phyloP scores from a whole-genome alignment of 257 asterid species.

The Solanum commersonii region DNA sequence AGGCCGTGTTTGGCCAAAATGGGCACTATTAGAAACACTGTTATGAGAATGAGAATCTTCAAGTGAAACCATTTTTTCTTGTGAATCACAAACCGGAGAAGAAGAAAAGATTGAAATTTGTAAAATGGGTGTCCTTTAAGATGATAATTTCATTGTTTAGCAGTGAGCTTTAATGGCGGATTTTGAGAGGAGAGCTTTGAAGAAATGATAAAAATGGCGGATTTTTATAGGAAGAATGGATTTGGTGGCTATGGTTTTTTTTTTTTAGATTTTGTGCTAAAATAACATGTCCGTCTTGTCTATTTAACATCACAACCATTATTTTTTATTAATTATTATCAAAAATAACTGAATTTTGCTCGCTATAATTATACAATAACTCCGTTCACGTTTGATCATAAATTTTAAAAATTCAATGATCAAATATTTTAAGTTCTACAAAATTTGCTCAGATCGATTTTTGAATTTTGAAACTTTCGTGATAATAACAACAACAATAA shows the following conservation, averaged over 20 bases:
- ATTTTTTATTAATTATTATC: too few species aligned
- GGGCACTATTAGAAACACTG: constrained; percentile 17
- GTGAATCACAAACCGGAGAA: constrained; percentile 7
- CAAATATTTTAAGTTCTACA: too few species aligned
- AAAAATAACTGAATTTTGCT: too few species aligned
- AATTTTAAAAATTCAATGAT: fast-evolving
- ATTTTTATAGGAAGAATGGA: constrained; percentile 10
- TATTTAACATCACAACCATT: not conserved
- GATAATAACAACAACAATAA: too few species aligned
- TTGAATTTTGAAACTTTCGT: too few species aligned
- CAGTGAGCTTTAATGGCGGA: not conserved
- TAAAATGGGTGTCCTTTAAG: not conserved
- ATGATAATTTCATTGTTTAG: not conserved
- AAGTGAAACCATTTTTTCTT: constrained; percentile 37
- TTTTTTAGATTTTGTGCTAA: not conserved
- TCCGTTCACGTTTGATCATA: too few species aligned
- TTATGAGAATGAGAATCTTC: constrained; percentile 33
- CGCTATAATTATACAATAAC: too few species aligned
- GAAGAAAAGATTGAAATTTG: not conserved
- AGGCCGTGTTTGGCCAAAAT: constrained; percentile 31
- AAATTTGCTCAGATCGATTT: too few species aligned
- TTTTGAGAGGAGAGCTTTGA: not conserved
- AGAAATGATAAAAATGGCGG: constrained; percentile 18
- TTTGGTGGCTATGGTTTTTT: not conserved
- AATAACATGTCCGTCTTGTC: not conserved